Evolutionary conservation across 1,139 yeast species (phyloP).

Genomic region (Candida tetrigidarum): DNA sequence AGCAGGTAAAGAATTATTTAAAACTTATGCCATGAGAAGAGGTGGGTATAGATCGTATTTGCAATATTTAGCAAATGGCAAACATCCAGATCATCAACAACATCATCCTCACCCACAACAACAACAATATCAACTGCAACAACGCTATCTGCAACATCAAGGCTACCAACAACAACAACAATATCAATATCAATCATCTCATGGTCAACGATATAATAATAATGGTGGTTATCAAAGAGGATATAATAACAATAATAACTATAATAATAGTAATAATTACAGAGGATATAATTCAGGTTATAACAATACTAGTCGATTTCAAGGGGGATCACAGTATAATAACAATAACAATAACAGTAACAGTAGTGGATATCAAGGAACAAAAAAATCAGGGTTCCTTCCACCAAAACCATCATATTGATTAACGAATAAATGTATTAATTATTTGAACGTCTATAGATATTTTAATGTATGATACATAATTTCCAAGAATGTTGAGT

Average conservation of each 20-base stretch:
- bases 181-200: slow-evolving; percentile 14
- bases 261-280: slow-evolving; percentile 19
- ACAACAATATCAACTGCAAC: too few relatives aligned
- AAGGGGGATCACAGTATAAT: too few relatives aligned
- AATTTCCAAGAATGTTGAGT: slow-evolving; percentile 28
- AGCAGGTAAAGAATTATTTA: slow-evolving; percentile 37
- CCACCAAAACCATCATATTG: slow-evolving; percentile 14
- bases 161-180: slow-evolving; percentile 11
- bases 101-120: slow-evolving; percentile 3
- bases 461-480: slow-evolving; percentile 17
- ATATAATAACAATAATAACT: slow-evolving; percentile 15
- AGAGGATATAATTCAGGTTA: slow-evolving; percentile 18
- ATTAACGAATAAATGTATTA: not conserved
- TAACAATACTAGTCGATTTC: slow-evolving; percentile 14
- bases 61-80: slow-evolving; percentile 18
- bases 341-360: too few relatives aligned
- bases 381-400: slow-evolving; percentile 16
- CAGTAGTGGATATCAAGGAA: slow-evolving; percentile 1
- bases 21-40: slow-evolving; percentile 39
- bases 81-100: slow-evolving; percentile 7
- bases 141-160: too few relatives aligned
- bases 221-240: slow-evolving; percentile 13
- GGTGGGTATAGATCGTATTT: slow-evolving; percentile 47
- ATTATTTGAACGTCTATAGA: slow-evolving; percentile 2
- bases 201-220: slow-evolving; percentile 16